A percentile compares a stretch with the other conserved stretches of the same genome.
These are phyloP conservation scores for Boletus rubescentipes DNA, from an alignment of 768 basidiomycete species.

Conservation along the genomic window DNA sequence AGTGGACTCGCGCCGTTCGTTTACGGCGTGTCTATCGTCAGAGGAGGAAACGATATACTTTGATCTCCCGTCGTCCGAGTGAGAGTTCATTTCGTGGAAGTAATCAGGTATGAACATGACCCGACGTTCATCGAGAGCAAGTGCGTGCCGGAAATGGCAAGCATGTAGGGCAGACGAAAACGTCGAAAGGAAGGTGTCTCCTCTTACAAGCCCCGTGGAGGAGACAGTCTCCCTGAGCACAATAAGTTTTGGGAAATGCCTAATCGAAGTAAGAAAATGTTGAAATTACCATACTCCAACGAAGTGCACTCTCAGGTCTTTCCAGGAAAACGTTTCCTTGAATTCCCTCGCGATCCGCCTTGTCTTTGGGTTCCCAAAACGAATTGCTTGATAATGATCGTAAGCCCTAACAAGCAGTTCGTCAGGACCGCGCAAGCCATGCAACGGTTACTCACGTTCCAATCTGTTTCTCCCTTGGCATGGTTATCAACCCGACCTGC, in stretches of 20 bases:
- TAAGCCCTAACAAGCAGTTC: background rate
- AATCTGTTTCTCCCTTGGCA: slow-evolving; percentile 23
- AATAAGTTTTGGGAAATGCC: background rate
- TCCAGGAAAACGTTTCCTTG: slow-evolving; percentile 39
- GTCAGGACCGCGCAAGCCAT: background rate
- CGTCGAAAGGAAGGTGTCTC: slow-evolving; percentile 7
- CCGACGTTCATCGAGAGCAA: slow-evolving; percentile 15
- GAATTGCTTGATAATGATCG: slow-evolving; percentile 1
- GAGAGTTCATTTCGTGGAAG: slow-evolving; percentile 26
- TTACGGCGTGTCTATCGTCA: background rate
- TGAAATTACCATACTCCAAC: slow-evolving; percentile 1
- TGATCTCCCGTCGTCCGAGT: slow-evolving; percentile 14
- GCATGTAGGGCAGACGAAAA: slow-evolving; percentile 3
- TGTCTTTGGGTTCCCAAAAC: slow-evolving; percentile 13
- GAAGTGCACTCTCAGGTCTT: slow-evolving; percentile 3
- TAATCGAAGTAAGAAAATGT: background rate
- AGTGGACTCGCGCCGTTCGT: background rate
- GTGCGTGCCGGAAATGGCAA: slow-evolving; percentile 16
- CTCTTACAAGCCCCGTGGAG: slow-evolving; percentile 6
- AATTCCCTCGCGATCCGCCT: slow-evolving; percentile 27
- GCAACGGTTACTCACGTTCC: slow-evolving; percentile 13
- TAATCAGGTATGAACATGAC: slow-evolving; percentile 52
- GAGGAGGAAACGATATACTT: slow-evolving; percentile 5
- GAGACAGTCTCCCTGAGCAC: slow-evolving; percentile 13
- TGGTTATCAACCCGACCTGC: slow-evolving; percentile 7